Evolutionary conservation across 345 rosid species (phyloP).

Genomic region (Aquilaria yunnanensis): DNA sequence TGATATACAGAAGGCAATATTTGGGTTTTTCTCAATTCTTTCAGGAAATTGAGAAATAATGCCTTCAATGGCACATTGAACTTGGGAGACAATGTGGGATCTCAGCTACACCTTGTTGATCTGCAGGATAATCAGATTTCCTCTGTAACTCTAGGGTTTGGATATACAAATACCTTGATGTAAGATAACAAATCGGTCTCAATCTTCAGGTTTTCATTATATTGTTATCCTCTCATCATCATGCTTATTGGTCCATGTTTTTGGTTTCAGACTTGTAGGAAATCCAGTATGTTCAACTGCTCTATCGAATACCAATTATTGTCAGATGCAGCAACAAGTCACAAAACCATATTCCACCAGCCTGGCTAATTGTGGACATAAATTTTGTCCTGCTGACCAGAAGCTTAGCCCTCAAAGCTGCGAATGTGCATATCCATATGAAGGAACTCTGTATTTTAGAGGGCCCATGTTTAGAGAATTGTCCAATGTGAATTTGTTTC

Average conservation of each 20-base stretch:
- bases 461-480: constrained; percentile 74
- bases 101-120: constrained; percentile 60
- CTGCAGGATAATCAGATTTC: constrained; percentile 72
- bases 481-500: constrained; percentile 54
- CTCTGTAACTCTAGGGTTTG: constrained; percentile 50
- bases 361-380: constrained; percentile 63
- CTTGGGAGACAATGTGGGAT: constrained; percentile 49
- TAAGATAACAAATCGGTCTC: constrained; percentile 22
- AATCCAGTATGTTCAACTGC: constrained; percentile 75
- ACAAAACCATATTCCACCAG: constrained; percentile 67
- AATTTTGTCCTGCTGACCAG: constrained; percentile 54
- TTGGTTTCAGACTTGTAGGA: constrained; percentile 59
- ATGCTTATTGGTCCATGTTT: constrained; percentile 1
- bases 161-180: constrained; percentile 54
- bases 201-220: not conserved
- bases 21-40: not conserved
- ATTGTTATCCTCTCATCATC: not conserved
- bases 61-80: constrained; percentile 53
- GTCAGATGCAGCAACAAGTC: constrained; percentile 53
- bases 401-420: constrained; percentile 92
- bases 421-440: constrained; percentile 79
- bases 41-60: constrained; percentile 72
- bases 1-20: too few relatives aligned
- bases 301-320: constrained; percentile 59
- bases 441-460: constrained; percentile 81